Conservation (phyloP, 306 rosid species). For the Medicago ruthenica region DNA sequence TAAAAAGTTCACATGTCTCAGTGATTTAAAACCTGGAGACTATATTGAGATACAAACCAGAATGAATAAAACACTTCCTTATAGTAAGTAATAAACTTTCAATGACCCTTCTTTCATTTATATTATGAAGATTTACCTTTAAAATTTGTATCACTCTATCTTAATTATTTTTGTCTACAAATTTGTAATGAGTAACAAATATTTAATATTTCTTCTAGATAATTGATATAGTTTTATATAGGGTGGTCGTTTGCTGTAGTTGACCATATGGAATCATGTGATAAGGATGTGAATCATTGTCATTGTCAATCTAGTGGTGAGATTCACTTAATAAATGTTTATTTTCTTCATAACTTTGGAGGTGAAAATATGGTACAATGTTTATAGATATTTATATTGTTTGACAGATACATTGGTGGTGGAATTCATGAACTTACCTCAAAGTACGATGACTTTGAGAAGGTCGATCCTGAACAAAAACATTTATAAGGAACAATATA, state of each 20-base stretch:
- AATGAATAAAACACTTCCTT: conserved; percentile 45
- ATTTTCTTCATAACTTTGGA: background rate
- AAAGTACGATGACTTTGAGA: conserved; percentile 45
- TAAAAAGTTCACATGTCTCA: conserved; percentile 53
- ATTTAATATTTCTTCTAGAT: background rate
- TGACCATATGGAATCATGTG: conserved; percentile 55
- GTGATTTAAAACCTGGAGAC: conserved; percentile 55
- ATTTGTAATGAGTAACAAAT: background rate
- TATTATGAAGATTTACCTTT: too few species aligned
- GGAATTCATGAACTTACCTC: conserved; percentile 29
- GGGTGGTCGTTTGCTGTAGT: conserved; percentile 71
- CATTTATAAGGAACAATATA: background rate
- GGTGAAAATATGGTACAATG: background rate
- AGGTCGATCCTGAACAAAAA: conserved; percentile 41
- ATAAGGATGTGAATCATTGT: conserved; percentile 50
- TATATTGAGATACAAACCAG: conserved; percentile 60
- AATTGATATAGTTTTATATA: conserved; percentile 16
- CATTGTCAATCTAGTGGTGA: conserved; percentile 63
- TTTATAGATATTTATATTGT: background rate
- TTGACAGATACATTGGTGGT: conserved; percentile 34
- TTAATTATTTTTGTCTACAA: too few species aligned
- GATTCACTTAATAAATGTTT: conserved; percentile 34
- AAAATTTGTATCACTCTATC: too few species aligned
- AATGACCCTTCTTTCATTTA: background rate
- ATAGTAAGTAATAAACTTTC: conserved; percentile 48